Percentiles rank a stretch among this genome's conserved stretches.
These are phyloP conservation scores for Anisodus acutangulus DNA, from an alignment of 257 asterid species.

Conservation along the genomic window DNA sequence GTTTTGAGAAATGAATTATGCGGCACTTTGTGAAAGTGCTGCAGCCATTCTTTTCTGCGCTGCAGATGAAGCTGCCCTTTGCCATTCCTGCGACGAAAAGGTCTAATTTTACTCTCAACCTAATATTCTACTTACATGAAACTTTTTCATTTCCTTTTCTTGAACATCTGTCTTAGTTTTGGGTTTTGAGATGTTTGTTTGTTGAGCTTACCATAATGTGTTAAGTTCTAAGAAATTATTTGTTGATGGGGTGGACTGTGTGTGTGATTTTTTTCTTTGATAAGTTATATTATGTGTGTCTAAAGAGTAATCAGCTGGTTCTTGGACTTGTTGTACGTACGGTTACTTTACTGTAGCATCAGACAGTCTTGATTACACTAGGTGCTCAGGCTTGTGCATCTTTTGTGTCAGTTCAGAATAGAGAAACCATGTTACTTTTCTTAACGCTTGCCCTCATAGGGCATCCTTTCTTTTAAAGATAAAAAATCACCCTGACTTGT, in stretches of 20 bases:
- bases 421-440: neutral
- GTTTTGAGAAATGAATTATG: constrained; percentile 48
- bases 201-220: neutral
- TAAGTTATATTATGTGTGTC: neutral
- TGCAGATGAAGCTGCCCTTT: constrained; percentile 96
- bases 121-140: neutral
- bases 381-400: neutral
- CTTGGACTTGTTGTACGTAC: neutral
- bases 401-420: neutral
- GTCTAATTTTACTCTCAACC: constrained; percentile 36
- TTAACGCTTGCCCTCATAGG: neutral
- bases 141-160: neutral
- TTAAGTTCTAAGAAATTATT: neutral
- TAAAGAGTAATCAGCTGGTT: neutral
- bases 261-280: neutral
- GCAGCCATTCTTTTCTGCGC: constrained; percentile 93
- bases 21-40: constrained; percentile 91
- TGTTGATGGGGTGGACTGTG: neutral
- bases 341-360: neutral
- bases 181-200: neutral
- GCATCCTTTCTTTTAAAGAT: neutral
- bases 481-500: neutral
- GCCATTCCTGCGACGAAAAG: constrained; percentile 87
- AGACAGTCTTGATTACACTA: neutral
- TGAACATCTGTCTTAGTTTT: neutral